Base-by-base conservation (phyloP, 495 filamentous ascomycete species). In the Evansstolkia leycettana region DNA sequence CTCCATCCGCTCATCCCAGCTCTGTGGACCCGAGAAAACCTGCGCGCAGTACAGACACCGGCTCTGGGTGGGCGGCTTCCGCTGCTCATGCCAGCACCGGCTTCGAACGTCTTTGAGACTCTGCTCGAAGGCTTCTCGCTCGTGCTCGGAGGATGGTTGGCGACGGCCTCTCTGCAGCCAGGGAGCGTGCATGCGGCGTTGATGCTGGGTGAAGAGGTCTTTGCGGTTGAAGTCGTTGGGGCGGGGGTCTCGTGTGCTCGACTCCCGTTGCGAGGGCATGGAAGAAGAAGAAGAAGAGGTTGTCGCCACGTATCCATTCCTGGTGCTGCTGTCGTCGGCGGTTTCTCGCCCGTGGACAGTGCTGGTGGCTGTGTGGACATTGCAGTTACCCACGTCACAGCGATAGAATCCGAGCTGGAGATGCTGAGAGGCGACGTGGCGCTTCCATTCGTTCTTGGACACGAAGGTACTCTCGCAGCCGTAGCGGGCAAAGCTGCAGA, bases 361-460 rank as follows among this genome's bases (percentile, higher is more conserved):
- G n/a, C n/a, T n/a, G n/a, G n/a, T n/a, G n/a, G n/a, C n/a, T n/a
- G n/a, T n/a, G n/a, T n/a, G n/a, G 24, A 26, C 24, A n/a, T 26
- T 71, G 52, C 82, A 86, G 7, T 58, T 52, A 26, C 69, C 72
- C 16, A 84, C 64, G 36, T 82, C 72, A 59, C 89, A 96, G 43
- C 80, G 70, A 72, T 80, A 96, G 61, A 81, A 84, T 30, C 75
- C 64, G 7, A 86, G 67, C 33, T 78, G 72, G 23, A 94, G 64
- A 51, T 96, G 89, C 51, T 93, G 81, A 2, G 81, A 80, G 19
- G 60, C 60, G 45, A 92, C 76, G 53, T 96, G 89, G 0, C 89
- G 78, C 55, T 95, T 92, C 89, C 89, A 96, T 54, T 98, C 90
- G 47, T 94, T 94, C 55, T 94, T 94, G 24, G 82, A 87, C 7